Evolutionary conservation across 1,284 basidiomycete genomes (phyloP).

Genomic region (Malassezia dermatis): DNA sequence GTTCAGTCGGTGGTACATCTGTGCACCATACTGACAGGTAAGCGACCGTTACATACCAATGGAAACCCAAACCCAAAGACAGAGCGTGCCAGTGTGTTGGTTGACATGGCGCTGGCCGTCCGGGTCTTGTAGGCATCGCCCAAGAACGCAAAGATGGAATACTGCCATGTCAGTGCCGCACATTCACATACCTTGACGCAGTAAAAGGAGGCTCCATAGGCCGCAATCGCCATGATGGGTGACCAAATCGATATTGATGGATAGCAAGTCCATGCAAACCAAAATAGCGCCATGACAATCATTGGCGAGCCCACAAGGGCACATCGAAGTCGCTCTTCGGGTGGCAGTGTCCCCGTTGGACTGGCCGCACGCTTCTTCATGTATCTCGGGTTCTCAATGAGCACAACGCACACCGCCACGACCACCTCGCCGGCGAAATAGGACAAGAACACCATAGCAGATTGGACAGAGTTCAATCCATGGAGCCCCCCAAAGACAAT

Average conservation of each 20-base stretch:
- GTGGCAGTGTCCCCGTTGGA: conserved; percentile 23
- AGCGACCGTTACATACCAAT: conserved; percentile 17
- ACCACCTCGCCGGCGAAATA: conserved; percentile 39
- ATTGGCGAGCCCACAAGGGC: conserved; percentile 43
- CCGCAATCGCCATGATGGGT: conserved; percentile 49
- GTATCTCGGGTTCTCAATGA: conserved; percentile 36
- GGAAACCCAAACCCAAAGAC: conserved; percentile 55
- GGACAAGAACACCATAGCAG: conserved; percentile 45
- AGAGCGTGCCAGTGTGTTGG: conserved; percentile 61
- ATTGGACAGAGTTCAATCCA: conserved; percentile 35
- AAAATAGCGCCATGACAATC: conserved; percentile 50
- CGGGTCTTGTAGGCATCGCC: conserved; percentile 36
- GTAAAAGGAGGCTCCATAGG: not conserved
- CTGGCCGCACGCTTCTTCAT: conserved; percentile 27
- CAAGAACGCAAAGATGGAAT: not conserved
- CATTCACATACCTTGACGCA: not conserved
- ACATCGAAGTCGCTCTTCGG: conserved; percentile 35
- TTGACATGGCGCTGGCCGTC: conserved; percentile 54
- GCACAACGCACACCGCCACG: conserved; percentile 23
- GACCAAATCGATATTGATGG: conserved; percentile 49
- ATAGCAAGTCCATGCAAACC: conserved; percentile 36
- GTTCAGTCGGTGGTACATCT: conserved; percentile 56
- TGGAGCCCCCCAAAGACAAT: conserved; percentile 43
- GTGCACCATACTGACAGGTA: conserved; percentile 47
- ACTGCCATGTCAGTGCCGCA: not conserved